These are phyloP conservation scores for Fusarium verticillioides DNA, from an alignment of 2,329 filamentous ascomycete species.

Conservation along the genomic window DNA sequence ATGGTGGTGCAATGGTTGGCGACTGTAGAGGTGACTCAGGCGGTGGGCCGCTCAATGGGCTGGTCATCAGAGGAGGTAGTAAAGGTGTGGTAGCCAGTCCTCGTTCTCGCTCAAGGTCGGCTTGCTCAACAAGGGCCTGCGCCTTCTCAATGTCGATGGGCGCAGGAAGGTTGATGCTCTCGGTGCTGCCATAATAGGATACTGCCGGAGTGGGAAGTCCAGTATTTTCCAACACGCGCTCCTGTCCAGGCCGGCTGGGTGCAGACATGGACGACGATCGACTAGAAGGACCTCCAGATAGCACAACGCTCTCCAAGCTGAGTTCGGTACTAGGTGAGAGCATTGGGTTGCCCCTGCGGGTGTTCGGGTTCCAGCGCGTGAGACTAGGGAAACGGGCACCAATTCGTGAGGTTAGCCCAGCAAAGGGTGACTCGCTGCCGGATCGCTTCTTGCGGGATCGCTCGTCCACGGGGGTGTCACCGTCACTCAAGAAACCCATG, in stretches of 20 bases:
- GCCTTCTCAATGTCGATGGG: constrained; percentile 52
- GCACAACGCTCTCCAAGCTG: constrained; percentile 78
- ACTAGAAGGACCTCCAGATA: constrained; percentile 75
- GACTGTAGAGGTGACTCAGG: constrained; percentile 87
- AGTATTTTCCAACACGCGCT: constrained; percentile 61
- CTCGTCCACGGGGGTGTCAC: constrained; percentile 62
- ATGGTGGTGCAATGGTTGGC: constrained; percentile 74
- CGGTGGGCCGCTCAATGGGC: constrained; percentile 64
- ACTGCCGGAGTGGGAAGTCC: constrained; percentile 71
- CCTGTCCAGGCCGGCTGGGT: constrained; percentile 59
- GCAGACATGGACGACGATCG: constrained; percentile 82
- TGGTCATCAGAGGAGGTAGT: constrained; percentile 81
- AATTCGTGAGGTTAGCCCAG: constrained; percentile 72
- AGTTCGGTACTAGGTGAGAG: constrained; percentile 81
- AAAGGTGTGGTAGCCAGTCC: constrained; percentile 81
- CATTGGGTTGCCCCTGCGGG: constrained; percentile 57
- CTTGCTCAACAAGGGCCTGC: constrained; percentile 51
- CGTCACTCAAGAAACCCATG: constrained; percentile 72
- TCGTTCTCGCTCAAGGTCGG: constrained; percentile 67
- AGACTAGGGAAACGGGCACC: constrained; percentile 69
- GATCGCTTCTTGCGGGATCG: constrained; percentile 66
- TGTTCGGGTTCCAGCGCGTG: constrained; percentile 60
- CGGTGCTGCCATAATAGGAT: constrained; percentile 70
- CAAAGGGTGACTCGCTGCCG: constrained; percentile 67
- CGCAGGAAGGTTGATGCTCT: constrained; percentile 63